Evolutionary conservation across 495 filamentous ascomycete species (phyloP).

Genomic region (Penicillium parvum): DNA sequence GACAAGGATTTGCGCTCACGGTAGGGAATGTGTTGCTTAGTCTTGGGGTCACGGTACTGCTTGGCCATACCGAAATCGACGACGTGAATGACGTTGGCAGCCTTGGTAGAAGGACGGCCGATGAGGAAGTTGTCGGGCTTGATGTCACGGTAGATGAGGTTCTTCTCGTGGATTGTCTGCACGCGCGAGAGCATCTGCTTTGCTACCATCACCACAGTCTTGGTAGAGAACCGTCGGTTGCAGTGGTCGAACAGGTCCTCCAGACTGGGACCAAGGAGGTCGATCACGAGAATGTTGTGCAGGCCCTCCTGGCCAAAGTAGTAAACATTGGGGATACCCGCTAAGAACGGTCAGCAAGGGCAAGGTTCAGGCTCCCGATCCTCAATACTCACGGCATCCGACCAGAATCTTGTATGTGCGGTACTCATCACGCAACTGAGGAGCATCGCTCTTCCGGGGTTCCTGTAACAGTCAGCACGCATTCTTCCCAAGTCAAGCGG

Average conservation of each 20-base stretch:
- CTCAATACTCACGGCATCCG: conserved; percentile 84
- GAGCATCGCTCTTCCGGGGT: conserved; percentile 97
- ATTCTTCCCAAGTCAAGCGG: background rate
- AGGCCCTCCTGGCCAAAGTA: conserved; percentile 99
- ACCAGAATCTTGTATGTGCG: conserved; percentile 99
- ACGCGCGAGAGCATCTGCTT: conserved; percentile 99
- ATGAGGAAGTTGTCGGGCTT: conserved; percentile 99
- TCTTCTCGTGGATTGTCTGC: conserved; percentile 99
- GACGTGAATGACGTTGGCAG: conserved; percentile 96
- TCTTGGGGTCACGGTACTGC: conserved; percentile 98
- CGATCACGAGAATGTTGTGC: conserved; percentile 98
- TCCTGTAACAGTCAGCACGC: conserved; percentile 55
- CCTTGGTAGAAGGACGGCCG: conserved; percentile 85
- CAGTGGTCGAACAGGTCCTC: conserved; percentile 99
- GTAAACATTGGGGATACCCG: conserved; percentile 99
- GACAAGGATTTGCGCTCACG: conserved; percentile 96
- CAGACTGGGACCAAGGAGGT: conserved; percentile 90
- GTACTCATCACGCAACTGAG: conserved; percentile 97
- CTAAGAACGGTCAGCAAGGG: conserved; percentile 40
- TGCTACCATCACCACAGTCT: conserved; percentile 98
- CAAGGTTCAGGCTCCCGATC: background rate
- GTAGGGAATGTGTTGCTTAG: conserved; percentile 99
- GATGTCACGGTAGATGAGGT: conserved; percentile 98
- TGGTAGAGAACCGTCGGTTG: conserved; percentile 89
- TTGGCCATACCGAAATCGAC: conserved; percentile 99